phyloP scores from a whole-genome alignment of 164 flowering plant genomes.

The Stephania japonica region DNA sequence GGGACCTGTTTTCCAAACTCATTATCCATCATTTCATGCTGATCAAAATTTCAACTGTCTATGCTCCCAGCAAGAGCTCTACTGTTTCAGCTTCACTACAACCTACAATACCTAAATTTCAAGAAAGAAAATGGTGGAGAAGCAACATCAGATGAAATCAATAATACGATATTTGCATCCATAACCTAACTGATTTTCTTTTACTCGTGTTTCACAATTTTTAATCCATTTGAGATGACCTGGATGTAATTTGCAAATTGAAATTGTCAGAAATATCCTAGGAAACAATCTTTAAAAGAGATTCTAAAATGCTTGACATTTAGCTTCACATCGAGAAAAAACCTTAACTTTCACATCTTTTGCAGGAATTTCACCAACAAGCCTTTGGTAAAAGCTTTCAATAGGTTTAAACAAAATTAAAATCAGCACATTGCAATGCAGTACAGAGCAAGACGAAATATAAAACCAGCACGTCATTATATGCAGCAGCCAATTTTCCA shows the following conservation, averaged over 20 bases:
- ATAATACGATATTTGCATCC: too few species aligned
- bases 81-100: not conserved
- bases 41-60: too few species aligned
- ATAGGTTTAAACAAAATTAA: not conserved
- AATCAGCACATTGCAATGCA: not conserved
- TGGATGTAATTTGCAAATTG: not conserved
- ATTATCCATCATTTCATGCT: not conserved
- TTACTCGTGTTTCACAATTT: not conserved
- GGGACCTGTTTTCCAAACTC: not conserved
- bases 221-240: not conserved
- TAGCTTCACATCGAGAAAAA: not conserved
- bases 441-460: not conserved
- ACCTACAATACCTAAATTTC: not conserved
- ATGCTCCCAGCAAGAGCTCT: not conserved
- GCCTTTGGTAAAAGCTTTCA: not conserved
- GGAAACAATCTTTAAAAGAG: not conserved
- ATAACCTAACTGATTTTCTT: too few species aligned
- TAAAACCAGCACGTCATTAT: conserved; percentile 24
- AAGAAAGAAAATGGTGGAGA: not conserved
- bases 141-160: not conserved
- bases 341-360: not conserved
- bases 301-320: not conserved
- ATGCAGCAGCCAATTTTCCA: conserved; percentile 26
- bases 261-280: not conserved
- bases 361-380: not conserved